Percentiles rank a stretch among this genome's conserved stretches.
Conservation (phyloP, 108 stramenopile genomes). For the Conticribra weissflogii region DNA sequence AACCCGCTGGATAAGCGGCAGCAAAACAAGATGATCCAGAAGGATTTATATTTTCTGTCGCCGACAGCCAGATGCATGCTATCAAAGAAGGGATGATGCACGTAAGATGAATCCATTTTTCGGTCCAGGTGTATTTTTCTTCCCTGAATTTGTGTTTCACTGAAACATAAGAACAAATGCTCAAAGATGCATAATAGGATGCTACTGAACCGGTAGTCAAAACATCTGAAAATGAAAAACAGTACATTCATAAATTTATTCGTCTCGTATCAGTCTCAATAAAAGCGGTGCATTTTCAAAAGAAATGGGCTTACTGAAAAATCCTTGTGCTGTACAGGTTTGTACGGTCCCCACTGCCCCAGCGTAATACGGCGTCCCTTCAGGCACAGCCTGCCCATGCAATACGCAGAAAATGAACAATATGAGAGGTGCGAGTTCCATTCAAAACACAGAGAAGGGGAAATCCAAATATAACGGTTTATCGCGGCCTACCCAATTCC, state of each 20-base stretch:
- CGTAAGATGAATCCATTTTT: conserved; percentile 12
- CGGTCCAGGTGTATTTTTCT: conserved; percentile 5
- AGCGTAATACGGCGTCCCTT: too few species aligned
- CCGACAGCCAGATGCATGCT: neutral
- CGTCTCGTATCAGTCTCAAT: too few species aligned
- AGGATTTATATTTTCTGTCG: conserved; percentile 6
- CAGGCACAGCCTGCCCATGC: neutral
- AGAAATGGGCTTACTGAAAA: too few species aligned
- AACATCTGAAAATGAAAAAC: too few species aligned
- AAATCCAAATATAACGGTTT: too few species aligned
- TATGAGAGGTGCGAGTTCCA: neutral
- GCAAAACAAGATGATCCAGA: neutral
- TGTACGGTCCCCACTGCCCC: conserved; percentile 7
- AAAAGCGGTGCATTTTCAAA: too few species aligned
- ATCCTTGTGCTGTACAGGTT: conserved; percentile 14
- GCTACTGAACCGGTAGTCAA: conserved; percentile 2
- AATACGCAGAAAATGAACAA: neutral
- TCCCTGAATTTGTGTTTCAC: conserved; percentile 8
- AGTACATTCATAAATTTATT: too few species aligned
- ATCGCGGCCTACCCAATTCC: neutral
- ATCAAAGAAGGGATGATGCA: neutral
- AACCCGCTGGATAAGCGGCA: neutral
- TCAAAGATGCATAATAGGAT: conserved; percentile 9
- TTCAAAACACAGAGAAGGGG: too few species aligned
- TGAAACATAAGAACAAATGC: conserved; percentile 4